A percentile compares a stretch with the other conserved stretches of the same genome.
Evolutionary conservation across 257 asterid species (phyloP).

Genomic region (Nicotiana attenuata): DNA sequence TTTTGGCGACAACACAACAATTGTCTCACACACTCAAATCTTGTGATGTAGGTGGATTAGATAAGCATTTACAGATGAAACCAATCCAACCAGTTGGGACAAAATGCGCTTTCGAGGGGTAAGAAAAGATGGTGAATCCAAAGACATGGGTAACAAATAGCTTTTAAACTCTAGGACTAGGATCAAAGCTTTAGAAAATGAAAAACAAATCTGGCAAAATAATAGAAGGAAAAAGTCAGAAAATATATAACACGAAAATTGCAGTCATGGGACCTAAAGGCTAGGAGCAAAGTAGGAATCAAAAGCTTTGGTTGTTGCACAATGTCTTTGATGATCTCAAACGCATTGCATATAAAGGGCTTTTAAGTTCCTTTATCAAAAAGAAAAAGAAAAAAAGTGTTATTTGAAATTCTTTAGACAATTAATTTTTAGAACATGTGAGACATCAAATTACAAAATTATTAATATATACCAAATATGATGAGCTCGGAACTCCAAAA

Average conservation of each 20-base stretch:
- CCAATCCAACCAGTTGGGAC: neutral
- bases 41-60: neutral
- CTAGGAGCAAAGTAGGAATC: neutral
- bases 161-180: neutral
- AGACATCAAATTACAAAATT: slow-evolving; percentile 6
- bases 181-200: neutral
- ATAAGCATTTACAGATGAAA: neutral
- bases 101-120: neutral
- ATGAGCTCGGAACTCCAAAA: neutral
- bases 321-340: neutral
- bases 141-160: neutral
- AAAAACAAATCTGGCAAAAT: neutral
- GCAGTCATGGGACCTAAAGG: neutral
- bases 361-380: neutral
- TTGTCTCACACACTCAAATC: neutral
- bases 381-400: neutral
- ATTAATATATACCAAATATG: neutral
- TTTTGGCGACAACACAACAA: neutral
- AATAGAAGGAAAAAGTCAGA: neutral
- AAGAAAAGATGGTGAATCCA: neutral
- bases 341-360: neutral
- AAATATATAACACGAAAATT: neutral
- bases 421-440: neutral
- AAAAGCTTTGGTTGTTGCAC: neutral
- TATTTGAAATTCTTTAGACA: neutral